Base-by-base conservation (phyloP, 768 basidiomycete species). In the Pholiota microspora region DNA sequence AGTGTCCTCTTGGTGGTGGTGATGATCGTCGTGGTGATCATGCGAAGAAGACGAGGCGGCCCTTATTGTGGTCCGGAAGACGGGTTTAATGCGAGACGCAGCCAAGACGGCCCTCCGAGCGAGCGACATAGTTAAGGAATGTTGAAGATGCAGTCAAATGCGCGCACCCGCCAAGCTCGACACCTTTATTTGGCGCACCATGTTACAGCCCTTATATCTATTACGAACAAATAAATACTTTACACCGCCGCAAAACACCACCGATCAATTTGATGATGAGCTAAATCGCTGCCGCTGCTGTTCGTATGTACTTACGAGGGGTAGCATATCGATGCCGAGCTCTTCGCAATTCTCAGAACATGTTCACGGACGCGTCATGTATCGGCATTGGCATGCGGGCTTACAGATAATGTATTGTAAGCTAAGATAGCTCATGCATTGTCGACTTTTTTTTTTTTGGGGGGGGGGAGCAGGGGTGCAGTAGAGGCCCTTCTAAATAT, bases 41-140 rank as follows among this genome's bases (percentile, higher is more conserved):
- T 81, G 74, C 51, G 71, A 64, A 55, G 74, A 62, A n/a, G 79
- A 74, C 29, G 77, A 76, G 4, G 76, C 74, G 55, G 72, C 71
- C 63, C 79, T 74, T 52, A 73, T 71, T 51, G 75, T 77, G 44
- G 62, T 29, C 8, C 69, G 53, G 40, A 72, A 57, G 25, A 68
- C 54, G 44, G 69, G 51, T 21, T 64, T 59, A 23, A 65, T 61
- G 55, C 70, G 76, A 62, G 66, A 66, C 61, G 71, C 72, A 35
- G 71, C 67, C 38, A 74, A 51, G 50, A 71, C 56, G 35, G 73
- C 72, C 52, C 66, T 69, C 64, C 78, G 72, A 46, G 72, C 67
- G 49, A 82, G 64, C 55, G 72, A 75, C 80, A 82, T 81, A 50
- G 60, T 56, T 38, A 44, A 49, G 27, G n/a, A 13, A 52, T 48